These are phyloP conservation scores for Malassezia obtusa DNA, from an alignment of 1,284 basidiomycete genomes.

Conservation along the genomic window DNA sequence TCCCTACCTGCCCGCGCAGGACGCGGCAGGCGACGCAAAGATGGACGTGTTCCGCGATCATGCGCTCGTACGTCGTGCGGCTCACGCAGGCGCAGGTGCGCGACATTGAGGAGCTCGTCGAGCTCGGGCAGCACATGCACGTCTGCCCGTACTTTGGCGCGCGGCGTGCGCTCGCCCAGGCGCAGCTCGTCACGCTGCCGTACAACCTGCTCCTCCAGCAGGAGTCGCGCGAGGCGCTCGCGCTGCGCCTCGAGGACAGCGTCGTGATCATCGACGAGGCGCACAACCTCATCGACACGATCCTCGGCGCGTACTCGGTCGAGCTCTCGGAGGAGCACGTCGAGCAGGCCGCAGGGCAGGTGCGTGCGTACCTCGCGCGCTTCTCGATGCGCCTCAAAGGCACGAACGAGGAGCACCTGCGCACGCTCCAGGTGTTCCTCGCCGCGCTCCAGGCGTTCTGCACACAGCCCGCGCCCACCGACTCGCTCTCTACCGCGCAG, in stretches of 20 bases:
- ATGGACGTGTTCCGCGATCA: slow-evolving; percentile 82
- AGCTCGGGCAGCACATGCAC: slow-evolving; percentile 58
- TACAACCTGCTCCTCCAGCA: slow-evolving; percentile 86
- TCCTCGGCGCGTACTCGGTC: slow-evolving; percentile 73
- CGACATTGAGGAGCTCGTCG: slow-evolving; percentile 86
- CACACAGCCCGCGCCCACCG: slow-evolving; percentile 24
- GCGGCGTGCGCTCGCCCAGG: slow-evolving; percentile 72
- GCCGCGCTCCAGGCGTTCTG: slow-evolving; percentile 21
- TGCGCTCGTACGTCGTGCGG: slow-evolving; percentile 58
- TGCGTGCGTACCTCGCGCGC: slow-evolving; percentile 66
- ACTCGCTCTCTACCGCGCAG: slow-evolving; percentile 59
- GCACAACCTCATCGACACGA: slow-evolving; percentile 65
- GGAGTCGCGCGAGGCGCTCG: slow-evolving; percentile 72
- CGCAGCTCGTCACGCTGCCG: slow-evolving; percentile 82
- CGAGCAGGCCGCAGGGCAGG: slow-evolving; percentile 62
- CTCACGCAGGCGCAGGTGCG: slow-evolving; percentile 55
- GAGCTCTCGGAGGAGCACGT: slow-evolving; percentile 59
- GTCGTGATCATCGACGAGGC: slow-evolving; percentile 91
- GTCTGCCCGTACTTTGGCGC: slow-evolving; percentile 92
- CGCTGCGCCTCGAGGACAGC: slow-evolving; percentile 62
- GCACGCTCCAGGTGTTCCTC: slow-evolving; percentile 54
- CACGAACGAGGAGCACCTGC: slow-evolving; percentile 66
- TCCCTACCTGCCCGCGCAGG: slow-evolving; percentile 61
- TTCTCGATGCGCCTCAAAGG: slow-evolving; percentile 69
- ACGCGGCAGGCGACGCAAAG: slow-evolving; percentile 29